Evolutionary conservation across 73 alveolate species (phyloP).

Genomic region (Blepharisma japonicum): DNA sequence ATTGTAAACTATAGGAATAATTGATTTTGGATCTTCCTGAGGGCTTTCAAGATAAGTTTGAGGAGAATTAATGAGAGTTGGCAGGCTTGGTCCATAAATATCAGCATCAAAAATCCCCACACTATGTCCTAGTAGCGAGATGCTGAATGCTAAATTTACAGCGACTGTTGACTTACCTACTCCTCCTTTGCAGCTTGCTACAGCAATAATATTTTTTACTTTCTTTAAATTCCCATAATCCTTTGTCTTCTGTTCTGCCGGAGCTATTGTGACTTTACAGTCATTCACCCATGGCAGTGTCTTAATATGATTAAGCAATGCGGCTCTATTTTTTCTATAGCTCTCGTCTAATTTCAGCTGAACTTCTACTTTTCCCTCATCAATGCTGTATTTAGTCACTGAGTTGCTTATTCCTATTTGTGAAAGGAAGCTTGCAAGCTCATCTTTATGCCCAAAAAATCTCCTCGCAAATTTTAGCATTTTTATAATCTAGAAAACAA

Average conservation of each 20-base stretch:
- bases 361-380: constrained; percentile 45
- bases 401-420: too few relatives aligned
- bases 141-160: constrained; percentile 74
- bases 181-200: constrained; percentile 88
- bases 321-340: constrained; percentile 65
- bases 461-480: too few relatives aligned
- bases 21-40: constrained; percentile 66
- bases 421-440: too few relatives aligned
- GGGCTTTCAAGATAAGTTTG: constrained; percentile 52
- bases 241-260: constrained; percentile 36
- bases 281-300: constrained; percentile 65
- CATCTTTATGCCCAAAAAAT: too few relatives aligned
- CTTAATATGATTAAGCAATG: constrained; percentile 54
- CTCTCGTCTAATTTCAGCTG: constrained; percentile 67
- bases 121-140: constrained; percentile 59
- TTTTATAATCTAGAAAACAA: too few relatives aligned
- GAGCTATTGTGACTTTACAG: constrained; percentile 66
- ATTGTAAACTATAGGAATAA: constrained; percentile 70
- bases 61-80: constrained; percentile 74
- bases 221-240: constrained; percentile 42
- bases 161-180: constrained; percentile 92
- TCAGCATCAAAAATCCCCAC: constrained; percentile 92
- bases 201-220: constrained; percentile 81
- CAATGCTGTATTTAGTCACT: background rate
- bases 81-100: constrained; percentile 89